Percentiles rank a stretch among this genome's conserved stretches.
phyloP scores from a whole-genome alignment of 306 rosid species.

The Malus sylvestris region DNA sequence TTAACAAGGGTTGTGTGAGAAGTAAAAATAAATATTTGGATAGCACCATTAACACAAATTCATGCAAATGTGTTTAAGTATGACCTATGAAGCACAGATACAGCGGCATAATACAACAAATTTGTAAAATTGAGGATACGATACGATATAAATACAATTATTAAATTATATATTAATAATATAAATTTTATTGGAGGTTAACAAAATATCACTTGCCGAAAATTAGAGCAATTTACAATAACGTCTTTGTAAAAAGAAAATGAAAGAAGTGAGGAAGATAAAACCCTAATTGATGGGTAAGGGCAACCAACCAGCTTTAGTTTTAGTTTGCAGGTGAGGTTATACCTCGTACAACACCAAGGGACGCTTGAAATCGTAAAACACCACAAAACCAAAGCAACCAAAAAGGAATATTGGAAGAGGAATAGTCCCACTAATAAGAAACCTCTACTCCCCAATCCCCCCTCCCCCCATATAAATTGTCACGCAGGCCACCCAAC shows the following conservation, averaged over 20 bases:
- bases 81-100: too few relatives aligned
- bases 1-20: too few relatives aligned
- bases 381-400: slow-evolving; percentile 10
- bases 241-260: neutral
- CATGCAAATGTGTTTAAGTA: too few relatives aligned
- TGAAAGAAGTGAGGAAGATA: neutral
- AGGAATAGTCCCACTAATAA: neutral
- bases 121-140: too few relatives aligned
- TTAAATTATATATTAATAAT: too few relatives aligned
- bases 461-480: neutral
- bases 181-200: too few relatives aligned
- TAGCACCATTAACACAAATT: too few relatives aligned
- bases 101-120: fast-evolving
- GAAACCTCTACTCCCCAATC: neutral
- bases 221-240: too few relatives aligned
- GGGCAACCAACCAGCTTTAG: neutral
- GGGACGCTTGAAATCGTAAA: neutral
- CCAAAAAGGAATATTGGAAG: neutral
- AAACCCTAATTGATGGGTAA: neutral
- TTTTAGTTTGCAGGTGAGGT: neutral
- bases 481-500: neutral
- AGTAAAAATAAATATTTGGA: too few relatives aligned
- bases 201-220: too few relatives aligned
- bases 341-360: neutral
- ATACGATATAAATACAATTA: too few relatives aligned